Base-by-base conservation (phyloP, 2,329 filamentous ascomycete genomes). In the Madurella mycetomatis region DNA sequence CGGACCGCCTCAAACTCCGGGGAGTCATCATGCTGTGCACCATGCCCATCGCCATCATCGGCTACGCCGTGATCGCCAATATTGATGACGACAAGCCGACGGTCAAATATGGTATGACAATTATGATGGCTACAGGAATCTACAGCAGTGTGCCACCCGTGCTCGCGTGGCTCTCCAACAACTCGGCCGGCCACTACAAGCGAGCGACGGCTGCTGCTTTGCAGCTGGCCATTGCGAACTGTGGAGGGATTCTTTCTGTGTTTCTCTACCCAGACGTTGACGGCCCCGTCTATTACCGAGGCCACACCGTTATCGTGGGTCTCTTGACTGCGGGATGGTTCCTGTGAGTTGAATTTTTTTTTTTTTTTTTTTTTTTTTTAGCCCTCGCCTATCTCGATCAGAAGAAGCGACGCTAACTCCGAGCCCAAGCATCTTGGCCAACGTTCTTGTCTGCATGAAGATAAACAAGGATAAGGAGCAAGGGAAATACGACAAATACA, bases 141-240 rank as follows among this genome's bases (percentile, higher is more conserved):
- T 87, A 86, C 64, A 75, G 76, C 44, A 81, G 79, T 41, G 82
- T 86, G 0, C 84, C 84, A 0, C 80, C 78, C 16, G 78, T 86
- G 2, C 70, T 87, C 9, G 83, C 79, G 1, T 87, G 84, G 84
- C 80, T 84, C 57, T 80, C 81, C 2, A 87, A 87, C 64, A 87
- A 87, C 65, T 83, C 79, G 0, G 83, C 84, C 0, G 83, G 81
- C 0, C 85, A 88, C 64, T 88, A 87, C 64, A 88, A 88, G 66
- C 73, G 85, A 13, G 85, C 86, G 0, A 87, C 85, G 0, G 85
- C 84, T 0, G 81, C 80, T 1, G 85, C 80, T 0, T 62, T 87
- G 60, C 84, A 88, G 66, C 72, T 88, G 25, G 80, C 80, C 1
- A 81, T 87, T 60, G 85, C 84, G 0, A 88, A 88, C 59, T 80